These are phyloP conservation scores for Mucor racemosus DNA, from an alignment of 371 early-diverging fungal species.

Conservation along the genomic window DNA sequence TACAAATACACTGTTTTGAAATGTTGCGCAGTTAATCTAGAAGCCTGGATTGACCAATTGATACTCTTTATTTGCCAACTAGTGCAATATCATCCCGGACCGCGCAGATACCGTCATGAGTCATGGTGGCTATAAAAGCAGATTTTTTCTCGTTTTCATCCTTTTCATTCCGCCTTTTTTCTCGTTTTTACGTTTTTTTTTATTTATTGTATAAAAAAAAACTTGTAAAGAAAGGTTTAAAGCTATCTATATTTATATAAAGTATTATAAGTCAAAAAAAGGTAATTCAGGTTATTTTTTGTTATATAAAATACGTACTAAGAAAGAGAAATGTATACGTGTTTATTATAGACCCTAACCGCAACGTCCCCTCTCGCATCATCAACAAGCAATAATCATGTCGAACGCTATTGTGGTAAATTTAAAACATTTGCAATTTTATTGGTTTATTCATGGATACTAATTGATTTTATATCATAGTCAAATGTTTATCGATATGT, in stretches of 20 bases:
- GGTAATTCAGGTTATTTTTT: background rate
- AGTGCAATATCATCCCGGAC: background rate
- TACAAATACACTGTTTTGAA: no score
- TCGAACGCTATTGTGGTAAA: conserved; percentile 56
- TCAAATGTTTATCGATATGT: conserved; percentile 85
- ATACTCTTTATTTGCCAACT: no score
- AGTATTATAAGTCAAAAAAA: background rate
- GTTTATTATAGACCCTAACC: background rate
- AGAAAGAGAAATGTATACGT: background rate
- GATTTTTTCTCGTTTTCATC: conserved; percentile 7
- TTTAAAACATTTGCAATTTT: background rate
- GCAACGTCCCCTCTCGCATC: background rate
- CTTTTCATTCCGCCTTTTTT: conserved; percentile 9
- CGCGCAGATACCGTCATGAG: conserved; percentile 6
- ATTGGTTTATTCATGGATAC: background rate
- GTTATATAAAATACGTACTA: no score
- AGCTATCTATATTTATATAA: background rate
- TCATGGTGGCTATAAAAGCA: conserved; percentile 2
- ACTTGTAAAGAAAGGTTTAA: background rate
- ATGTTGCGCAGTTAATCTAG: background rate
- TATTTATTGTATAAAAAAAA: background rate
- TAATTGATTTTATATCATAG: conserved; percentile 32
- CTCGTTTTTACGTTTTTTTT: background rate
- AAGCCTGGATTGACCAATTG: no score
- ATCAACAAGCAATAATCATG: conserved; percentile 29